Evolutionary conservation across 2,329 filamentous ascomycete genomes (phyloP), one percentile per base, ranked within the genome.

Genomic region (Fusarium sororula): DNA sequence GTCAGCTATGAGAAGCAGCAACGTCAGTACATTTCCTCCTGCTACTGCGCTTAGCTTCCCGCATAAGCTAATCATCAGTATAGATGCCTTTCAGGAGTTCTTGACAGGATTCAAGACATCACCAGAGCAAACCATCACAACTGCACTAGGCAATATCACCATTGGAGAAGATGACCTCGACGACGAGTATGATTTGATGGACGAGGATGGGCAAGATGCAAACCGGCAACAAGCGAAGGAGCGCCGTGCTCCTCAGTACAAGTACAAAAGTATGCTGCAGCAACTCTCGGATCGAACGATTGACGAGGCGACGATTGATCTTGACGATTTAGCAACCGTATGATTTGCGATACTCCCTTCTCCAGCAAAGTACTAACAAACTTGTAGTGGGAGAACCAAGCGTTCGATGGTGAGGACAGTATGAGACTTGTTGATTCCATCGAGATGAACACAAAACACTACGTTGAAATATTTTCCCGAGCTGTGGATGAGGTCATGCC

Each of bases 181-280:
- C 83, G 95, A 98, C 79, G 94, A 98, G 79, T 94, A 98, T 82
- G 95, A 98, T 79, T 94, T 97, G 80, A 94, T 97, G 91, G 94
- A 97, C 81, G 93, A 95, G 77, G 89, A 91, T 70, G 92, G 94
- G 72, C 90, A 90, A 60, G 86, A 86, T 24, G 85, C 86, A 44
- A 85, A 86, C 68, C 85, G 81, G 70, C 87, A 83, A 59, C 84
- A 85, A 74, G 84, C 88, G 54, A 87, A 84, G 80, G 85, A 85
- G 75, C 85, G 80, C 73, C 84, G 83, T 77, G 82, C 87, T 77
- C 91, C 91, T 44, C 94, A 92, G 81, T 86, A 92, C 82, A 98
- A 98, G 84, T 99, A 99, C 84, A 92, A 93, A 87, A 90, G 94
- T 62, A 87, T 96, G 80, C 86, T 99, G 79, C 95, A 98, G 81